Conservation (phyloP, 2,329 filamentous ascomycete species). For the Dichotomopilus funicola region DNA sequence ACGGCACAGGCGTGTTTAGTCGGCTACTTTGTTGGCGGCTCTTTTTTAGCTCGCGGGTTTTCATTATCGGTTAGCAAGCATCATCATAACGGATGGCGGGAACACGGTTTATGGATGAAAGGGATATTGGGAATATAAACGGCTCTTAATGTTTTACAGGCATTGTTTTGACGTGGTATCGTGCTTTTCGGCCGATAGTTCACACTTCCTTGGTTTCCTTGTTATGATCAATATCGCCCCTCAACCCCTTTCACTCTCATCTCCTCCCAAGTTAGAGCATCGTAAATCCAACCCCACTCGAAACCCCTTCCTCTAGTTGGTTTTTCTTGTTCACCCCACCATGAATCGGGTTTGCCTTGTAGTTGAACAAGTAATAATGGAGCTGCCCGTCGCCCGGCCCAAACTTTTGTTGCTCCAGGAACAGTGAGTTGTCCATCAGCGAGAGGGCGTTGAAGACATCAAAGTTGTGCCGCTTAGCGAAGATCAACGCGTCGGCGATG, state of each 20-base stretch:
- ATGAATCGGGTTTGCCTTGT: constrained; percentile 75
- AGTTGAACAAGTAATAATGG: constrained; percentile 98
- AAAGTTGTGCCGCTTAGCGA: constrained; percentile 77
- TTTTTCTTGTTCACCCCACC: constrained; percentile 81
- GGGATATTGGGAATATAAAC: no score
- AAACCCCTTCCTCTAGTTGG: constrained; percentile 64
- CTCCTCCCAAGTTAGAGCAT: constrained; percentile 44
- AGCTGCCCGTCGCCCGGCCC: constrained; percentile 89
- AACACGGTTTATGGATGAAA: no score
- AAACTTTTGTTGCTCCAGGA: constrained; percentile 91
- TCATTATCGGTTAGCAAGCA: no score
- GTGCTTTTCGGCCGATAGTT: no score
- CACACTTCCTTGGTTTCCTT: background rate
- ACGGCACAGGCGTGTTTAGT: no score
- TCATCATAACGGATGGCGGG: no score
- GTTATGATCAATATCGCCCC: background rate
- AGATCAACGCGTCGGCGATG: constrained; percentile 76
- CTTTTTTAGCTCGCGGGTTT: no score
- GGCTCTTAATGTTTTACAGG: no score
- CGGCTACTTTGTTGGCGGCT: no score
- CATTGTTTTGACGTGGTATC: no score
- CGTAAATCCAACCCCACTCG: constrained; percentile 85
- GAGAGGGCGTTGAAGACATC: constrained; percentile 97
- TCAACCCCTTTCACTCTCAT: background rate
- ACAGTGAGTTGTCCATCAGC: constrained; percentile 86